Evolutionary conservation across 2,329 filamentous ascomycete species (phyloP).

Genomic region (Myriosclerotinia duriaeana): DNA sequence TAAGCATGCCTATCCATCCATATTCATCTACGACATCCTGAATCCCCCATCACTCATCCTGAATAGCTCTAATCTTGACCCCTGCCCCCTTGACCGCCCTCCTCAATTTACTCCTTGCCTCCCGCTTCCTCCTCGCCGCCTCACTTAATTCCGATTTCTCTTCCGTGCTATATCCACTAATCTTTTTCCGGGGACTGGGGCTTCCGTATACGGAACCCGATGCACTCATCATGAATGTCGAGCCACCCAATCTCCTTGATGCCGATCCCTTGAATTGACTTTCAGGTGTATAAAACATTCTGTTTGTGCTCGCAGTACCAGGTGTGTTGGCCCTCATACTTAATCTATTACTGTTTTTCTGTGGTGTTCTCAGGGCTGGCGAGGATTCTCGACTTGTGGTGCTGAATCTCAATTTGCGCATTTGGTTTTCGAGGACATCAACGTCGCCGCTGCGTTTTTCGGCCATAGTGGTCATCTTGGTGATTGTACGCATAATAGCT

Average conservation of each 20-base stretch:
- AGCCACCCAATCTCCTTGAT: constrained; percentile 29
- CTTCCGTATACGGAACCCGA: constrained; percentile 37
- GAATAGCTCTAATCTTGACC: constrained; percentile 37
- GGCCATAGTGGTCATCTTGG: constrained; percentile 88
- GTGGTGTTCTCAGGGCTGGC: constrained; percentile 44
- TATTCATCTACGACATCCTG: not conserved
- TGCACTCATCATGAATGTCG: constrained; percentile 17
- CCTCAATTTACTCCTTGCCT: constrained; percentile 52
- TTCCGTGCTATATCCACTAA: constrained; percentile 58
- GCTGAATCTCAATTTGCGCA: constrained; percentile 66
- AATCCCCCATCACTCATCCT: constrained; percentile 29
- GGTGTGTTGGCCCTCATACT: constrained; percentile 30
- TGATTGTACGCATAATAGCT: constrained; percentile 85
- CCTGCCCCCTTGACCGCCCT: constrained; percentile 39
- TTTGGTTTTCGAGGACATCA: constrained; percentile 82
- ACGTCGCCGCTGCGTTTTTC: constrained; percentile 90
- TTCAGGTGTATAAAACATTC: constrained; percentile 38
- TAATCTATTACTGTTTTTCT: constrained; percentile 33
- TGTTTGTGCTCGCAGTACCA: constrained; percentile 35
- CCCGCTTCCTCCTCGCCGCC: constrained; percentile 53
- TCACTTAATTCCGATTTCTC: constrained; percentile 59
- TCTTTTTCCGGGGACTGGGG: constrained; percentile 54
- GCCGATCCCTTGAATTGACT: constrained; percentile 31
- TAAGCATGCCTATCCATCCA: not conserved
- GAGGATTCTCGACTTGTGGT: constrained; percentile 47